Percentiles rank a stretch among this genome's conserved stretches.
These are phyloP conservation scores for Barbatosphaeria neglecta DNA, from an alignment of 495 filamentous ascomycete species.

Conservation along the genomic window DNA sequence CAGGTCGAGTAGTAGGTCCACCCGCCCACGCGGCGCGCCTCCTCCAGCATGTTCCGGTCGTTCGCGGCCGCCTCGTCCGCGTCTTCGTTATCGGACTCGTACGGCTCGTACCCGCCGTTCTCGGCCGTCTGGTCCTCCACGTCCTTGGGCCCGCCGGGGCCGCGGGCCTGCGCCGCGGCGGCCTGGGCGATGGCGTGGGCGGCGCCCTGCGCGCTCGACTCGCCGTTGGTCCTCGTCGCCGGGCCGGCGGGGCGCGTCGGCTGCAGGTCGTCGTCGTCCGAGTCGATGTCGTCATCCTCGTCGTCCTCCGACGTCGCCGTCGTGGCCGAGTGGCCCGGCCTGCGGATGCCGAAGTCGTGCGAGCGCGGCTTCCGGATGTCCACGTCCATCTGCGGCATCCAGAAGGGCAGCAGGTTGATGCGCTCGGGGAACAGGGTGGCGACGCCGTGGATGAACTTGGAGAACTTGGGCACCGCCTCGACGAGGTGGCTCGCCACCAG, in stretches of 20 bases:
- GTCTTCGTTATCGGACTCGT: conserved; percentile 82
- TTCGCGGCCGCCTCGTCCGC: conserved; percentile 72
- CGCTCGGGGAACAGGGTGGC: conserved; percentile 75
- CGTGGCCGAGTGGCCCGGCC: conserved; percentile 60
- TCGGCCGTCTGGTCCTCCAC: conserved; percentile 35
- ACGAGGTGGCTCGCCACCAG: conserved; percentile 87
- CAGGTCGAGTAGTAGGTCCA: conserved; percentile 54
- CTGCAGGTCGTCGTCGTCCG: conserved; percentile 44
- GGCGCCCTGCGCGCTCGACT: conserved; percentile 19
- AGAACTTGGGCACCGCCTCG: conserved; percentile 97
- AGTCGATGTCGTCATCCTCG: conserved; percentile 47
- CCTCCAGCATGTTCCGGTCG: conserved; percentile 55
- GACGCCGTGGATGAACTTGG: conserved; percentile 96
- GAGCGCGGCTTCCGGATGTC: conserved; percentile 90
- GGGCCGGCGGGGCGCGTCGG: conserved; percentile 1
- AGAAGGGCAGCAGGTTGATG: conserved; percentile 88
- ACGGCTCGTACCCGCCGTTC: conserved; percentile 66
- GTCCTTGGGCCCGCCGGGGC: conserved; percentile 15
- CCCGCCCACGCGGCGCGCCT: conserved; percentile 60
- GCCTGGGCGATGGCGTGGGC: conserved; percentile 30
- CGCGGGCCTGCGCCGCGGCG: conserved; percentile 7
- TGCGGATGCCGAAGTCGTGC: conserved; percentile 77
- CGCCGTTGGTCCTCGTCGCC: conserved; percentile 12
- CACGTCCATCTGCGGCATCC: conserved; percentile 96
- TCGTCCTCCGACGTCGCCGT: conserved; percentile 68